Percentiles rank a stretch among this genome's conserved stretches.
Conservation (phyloP, 2,329 filamentous ascomycete genomes). For the Talaromyces sp. region DNA sequence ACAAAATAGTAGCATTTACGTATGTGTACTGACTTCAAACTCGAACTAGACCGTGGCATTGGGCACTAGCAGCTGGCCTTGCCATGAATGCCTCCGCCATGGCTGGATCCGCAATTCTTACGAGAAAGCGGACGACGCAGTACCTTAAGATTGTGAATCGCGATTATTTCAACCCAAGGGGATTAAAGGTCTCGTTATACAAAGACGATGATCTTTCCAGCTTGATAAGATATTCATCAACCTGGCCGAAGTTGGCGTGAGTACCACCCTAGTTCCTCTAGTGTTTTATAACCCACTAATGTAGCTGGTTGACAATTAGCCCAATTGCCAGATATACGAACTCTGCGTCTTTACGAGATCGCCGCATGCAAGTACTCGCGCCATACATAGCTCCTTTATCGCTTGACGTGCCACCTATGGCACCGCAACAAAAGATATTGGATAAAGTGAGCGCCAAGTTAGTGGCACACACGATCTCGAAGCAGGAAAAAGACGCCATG, state of each 20-base stretch:
- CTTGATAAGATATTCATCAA: neutral
- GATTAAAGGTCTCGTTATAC: neutral
- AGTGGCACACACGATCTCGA: neutral
- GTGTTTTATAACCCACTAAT: no score
- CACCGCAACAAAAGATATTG: neutral
- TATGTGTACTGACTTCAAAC: neutral
- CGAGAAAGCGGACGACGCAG: neutral
- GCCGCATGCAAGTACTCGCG: neutral
- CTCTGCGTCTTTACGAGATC: neutral
- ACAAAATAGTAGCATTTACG: neutral
- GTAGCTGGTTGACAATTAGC: neutral
- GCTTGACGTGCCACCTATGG: neutral
- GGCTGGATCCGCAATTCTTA: neutral
- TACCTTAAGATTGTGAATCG: neutral
- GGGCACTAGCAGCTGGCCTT: conserved; percentile 3
- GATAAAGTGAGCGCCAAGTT: conserved; percentile 1
- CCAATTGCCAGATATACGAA: neutral
- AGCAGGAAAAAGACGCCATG: neutral
- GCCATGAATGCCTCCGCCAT: conserved; percentile 1
- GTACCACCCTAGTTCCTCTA: neutral
- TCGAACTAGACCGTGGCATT: conserved; percentile 2
- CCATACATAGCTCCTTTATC: conserved; percentile 1
- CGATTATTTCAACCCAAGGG: conserved; percentile 5
- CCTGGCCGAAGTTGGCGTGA: neutral
- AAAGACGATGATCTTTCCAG: neutral